phyloP scores from a whole-genome alignment of 1,284 basidiomycete genomes.

The Cryptococcus depauperatus region DNA sequence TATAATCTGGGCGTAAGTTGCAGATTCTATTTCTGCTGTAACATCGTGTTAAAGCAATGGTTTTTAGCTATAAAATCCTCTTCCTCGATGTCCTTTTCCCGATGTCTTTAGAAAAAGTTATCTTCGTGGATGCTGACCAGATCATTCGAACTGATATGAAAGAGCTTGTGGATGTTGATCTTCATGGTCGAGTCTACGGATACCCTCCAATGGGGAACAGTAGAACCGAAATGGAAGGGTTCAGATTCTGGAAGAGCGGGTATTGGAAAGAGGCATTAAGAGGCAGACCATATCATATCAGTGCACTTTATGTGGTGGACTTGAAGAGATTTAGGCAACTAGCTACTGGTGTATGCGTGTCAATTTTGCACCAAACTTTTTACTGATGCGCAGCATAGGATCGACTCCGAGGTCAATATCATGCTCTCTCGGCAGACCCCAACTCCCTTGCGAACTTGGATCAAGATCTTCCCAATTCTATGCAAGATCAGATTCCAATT shows the following conservation, averaged over 20 bases:
- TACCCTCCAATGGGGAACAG: constrained; percentile 98
- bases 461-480: constrained; percentile 91
- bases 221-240: constrained; percentile 89
- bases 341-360: constrained; percentile 62
- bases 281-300: constrained; percentile 83
- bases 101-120: constrained; percentile 94
- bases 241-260: constrained; percentile 95
- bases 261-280: constrained; percentile 83
- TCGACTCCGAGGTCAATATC: constrained; percentile 83
- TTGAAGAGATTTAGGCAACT: constrained; percentile 86
- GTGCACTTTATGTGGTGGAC: constrained; percentile 92
- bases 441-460: constrained; percentile 90
- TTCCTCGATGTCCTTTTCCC: constrained; percentile 98
- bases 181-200: constrained; percentile 84
- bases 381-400: constrained; percentile 51
- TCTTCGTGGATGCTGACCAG: constrained; percentile 96
- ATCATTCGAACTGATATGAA: constrained; percentile 93
- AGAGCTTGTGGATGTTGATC: constrained; percentile 81
- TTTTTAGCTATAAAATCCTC: constrained; percentile 75
- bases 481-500: constrained; percentile 79
- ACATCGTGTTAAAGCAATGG: not conserved
- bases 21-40: too few species aligned
- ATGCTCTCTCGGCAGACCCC: constrained; percentile 85
- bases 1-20: constrained; percentile 77
- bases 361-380: not conserved